Conservation (phyloP, 495 filamentous ascomycete genomes). For the Xylaria cubensis region DNA sequence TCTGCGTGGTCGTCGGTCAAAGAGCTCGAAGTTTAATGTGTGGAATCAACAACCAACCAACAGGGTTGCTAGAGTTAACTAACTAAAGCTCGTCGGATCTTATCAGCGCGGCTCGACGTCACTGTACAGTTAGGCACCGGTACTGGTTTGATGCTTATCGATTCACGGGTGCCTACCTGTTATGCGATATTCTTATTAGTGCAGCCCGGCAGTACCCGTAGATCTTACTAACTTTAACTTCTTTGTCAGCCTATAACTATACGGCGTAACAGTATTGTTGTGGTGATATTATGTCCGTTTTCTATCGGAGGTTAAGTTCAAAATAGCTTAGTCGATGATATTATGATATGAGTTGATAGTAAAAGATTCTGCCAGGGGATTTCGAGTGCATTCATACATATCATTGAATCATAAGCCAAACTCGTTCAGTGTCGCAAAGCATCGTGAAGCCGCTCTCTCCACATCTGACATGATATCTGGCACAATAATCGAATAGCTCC, state of each 20-base stretch:
- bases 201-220: too few species aligned
- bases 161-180: background rate
- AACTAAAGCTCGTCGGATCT: background rate
- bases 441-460: background rate
- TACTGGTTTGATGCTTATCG: background rate
- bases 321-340: background rate
- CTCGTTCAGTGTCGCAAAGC: background rate
- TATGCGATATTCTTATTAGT: background rate
- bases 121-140: too few species aligned
- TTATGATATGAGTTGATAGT: background rate
- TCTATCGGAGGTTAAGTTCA: background rate
- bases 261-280: background rate
- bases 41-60: background rate
- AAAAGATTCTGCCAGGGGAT: background rate
- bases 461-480: background rate
- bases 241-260: background rate
- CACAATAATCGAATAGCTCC: background rate
- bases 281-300: background rate
- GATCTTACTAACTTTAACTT: background rate
- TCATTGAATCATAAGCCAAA: background rate
- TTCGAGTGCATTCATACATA: background rate
- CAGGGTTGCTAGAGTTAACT: background rate
- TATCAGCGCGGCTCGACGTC: background rate
- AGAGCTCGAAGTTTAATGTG: background rate
- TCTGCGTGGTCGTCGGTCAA: background rate